Evolutionary conservation across 1,284 basidiomycete genomes (phyloP), one percentile per base, ranked within the genome.

Genomic region (Austroboletus novae-zelandiae): DNA sequence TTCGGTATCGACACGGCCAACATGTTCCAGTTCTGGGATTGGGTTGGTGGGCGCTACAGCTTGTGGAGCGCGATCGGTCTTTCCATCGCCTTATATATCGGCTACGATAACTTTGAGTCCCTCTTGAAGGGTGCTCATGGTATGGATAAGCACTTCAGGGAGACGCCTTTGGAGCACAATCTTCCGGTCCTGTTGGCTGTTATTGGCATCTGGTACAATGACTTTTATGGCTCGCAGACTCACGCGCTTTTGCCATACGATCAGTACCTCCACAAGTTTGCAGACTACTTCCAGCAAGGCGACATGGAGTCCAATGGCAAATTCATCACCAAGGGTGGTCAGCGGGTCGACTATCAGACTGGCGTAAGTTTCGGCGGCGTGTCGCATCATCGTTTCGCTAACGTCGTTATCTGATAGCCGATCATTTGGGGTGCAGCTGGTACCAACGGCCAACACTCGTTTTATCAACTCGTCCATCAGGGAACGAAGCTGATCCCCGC

Each of bases 11-110:
- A 87, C 53, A 74, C 88, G 61, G 79, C 83, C 61, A 98, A 98
- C 78, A 99, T 99, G 95, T 99, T 99, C 85, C 86, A 91, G 70
- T 99, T 99, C 84, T 99, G 96, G 96, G 97, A 99, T 74, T 99
- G 97, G 97, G 96, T 99, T 58, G 96, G 96, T 57, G 96, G 97
- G 39, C 86, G 96, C 58, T 99, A 99, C 82, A 94, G 91, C 61
- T 81, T 99, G 61, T 99, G 97, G 96, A 94, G 91, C 56, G 95
- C 97, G 30, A 98, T 99, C 61, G 97, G 96, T 56, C 80, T 99
- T 46, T 91, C 91, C 44, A 98, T 99, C 70, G 90, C 91, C 48
- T 78, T 99, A 51, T 86, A 87, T 51, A 91, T 98, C 61, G 97
- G 96, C 7, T 98, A 85, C 69, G 91, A 97, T 41, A 91, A 96